These are phyloP conservation scores for Penicillium sp. DNA, from an alignment of 2,329 filamentous ascomycete species.

Conservation along the genomic window DNA sequence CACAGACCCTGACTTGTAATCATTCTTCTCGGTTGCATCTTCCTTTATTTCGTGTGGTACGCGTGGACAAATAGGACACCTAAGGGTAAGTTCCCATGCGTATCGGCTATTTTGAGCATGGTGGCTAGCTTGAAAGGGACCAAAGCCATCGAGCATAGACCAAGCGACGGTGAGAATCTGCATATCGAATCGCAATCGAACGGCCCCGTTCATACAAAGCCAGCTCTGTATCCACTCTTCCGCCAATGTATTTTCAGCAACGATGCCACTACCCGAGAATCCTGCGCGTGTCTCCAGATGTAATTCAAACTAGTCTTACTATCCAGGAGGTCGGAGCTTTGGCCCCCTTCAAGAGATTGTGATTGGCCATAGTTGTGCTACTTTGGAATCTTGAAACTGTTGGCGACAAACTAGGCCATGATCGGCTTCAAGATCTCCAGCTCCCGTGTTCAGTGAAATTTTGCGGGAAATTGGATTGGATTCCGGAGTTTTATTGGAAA, in stretches of 20 bases:
- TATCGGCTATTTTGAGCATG: not conserved
- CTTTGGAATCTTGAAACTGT: constrained; percentile 10
- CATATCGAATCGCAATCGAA: not conserved
- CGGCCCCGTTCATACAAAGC: not conserved
- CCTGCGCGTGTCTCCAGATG: not conserved
- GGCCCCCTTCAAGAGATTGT: not conserved
- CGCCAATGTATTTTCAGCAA: not conserved
- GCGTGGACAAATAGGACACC: not conserved
- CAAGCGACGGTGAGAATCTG: not conserved
- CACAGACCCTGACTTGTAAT: not conserved
- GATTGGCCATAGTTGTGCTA: constrained; percentile 9
- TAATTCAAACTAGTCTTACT: not conserved
- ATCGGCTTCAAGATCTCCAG: constrained; percentile 6
- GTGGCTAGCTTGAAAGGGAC: not conserved
- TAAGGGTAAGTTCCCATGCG: not conserved
- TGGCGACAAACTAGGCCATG: constrained; percentile 6
- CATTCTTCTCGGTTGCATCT: not conserved
- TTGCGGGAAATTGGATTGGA: not conserved
- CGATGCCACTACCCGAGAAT: not conserved
- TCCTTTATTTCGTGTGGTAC: not conserved
- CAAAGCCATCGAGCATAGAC: not conserved
- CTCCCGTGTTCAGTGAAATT: not conserved
- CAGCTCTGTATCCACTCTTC: not conserved
- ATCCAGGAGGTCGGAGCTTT: constrained; percentile 1
- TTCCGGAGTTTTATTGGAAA: not conserved